Conservation (phyloP, 2,329 filamentous ascomycete genomes). For the Exophiala oligosperma region DNA sequence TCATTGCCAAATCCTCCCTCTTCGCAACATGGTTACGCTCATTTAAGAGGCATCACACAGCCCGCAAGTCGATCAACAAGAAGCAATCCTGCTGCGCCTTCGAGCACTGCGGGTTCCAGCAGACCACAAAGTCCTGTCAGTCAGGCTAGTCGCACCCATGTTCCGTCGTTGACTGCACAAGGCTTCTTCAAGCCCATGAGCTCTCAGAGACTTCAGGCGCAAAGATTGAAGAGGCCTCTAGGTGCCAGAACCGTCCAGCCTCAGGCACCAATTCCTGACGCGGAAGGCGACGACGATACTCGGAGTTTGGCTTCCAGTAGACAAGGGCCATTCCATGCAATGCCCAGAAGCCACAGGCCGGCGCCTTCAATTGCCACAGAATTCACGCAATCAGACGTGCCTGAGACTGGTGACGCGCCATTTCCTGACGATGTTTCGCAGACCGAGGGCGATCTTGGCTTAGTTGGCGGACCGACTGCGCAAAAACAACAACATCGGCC, state of each 20-base stretch:
- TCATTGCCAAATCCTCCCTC: constrained; percentile 22
- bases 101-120: constrained; percentile 47
- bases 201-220: constrained; percentile 88
- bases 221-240: constrained; percentile 64
- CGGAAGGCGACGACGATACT: constrained; percentile 51
- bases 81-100: constrained; percentile 33
- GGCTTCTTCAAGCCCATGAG: constrained; percentile 97
- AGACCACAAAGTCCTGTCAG: constrained; percentile 60
- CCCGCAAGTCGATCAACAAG: constrained; percentile 25
- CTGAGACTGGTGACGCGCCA: constrained; percentile 52
- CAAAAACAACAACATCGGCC: constrained; percentile 41
- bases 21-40: constrained; percentile 27
- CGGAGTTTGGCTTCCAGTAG: constrained; percentile 61
- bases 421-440: constrained; percentile 22
- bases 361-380: constrained; percentile 79
- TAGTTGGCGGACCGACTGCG: constrained; percentile 20
- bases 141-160: constrained; percentile 78
- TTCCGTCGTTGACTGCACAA: constrained; percentile 82
- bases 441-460: constrained; percentile 16
- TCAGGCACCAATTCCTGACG: constrained; percentile 38
- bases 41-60: constrained; percentile 28
- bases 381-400: constrained; percentile 71
- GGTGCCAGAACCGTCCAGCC: constrained; percentile 34
- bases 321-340: constrained; percentile 33
- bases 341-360: constrained; percentile 47